Conservation (phyloP, 768 basidiomycete genomes). For the Calocera viscosa region DNA sequence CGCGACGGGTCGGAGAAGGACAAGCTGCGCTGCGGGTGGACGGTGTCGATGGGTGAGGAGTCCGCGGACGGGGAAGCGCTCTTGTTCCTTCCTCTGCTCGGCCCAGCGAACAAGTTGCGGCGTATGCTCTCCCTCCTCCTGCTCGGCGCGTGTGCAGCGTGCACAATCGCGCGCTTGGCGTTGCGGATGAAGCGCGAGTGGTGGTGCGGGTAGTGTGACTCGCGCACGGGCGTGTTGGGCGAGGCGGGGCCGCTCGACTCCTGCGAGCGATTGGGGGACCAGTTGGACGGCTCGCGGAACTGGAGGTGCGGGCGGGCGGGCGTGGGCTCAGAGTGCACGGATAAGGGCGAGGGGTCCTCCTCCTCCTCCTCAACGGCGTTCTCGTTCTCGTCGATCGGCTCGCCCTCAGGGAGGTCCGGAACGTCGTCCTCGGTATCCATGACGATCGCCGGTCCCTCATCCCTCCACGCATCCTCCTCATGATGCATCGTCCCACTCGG, state of each 20-base stretch:
- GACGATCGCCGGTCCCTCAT: too few relatives aligned
- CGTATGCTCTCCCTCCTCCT: background rate
- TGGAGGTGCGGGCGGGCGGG: background rate
- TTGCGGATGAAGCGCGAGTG: background rate
- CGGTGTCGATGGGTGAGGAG: background rate
- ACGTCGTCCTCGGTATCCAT: background rate
- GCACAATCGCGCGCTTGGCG: background rate
- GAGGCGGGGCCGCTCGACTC: background rate
- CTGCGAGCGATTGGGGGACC: background rate
- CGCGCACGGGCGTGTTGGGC: background rate
- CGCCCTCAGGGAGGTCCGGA: background rate
- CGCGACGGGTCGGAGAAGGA: background rate
- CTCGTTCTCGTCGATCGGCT: background rate
- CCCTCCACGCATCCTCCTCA: background rate
- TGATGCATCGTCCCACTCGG: background rate
- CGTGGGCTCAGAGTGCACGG: background rate
- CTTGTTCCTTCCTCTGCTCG: background rate
- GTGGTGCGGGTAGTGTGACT: background rate
- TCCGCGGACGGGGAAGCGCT: background rate
- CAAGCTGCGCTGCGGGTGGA: background rate
- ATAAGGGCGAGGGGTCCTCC: background rate
- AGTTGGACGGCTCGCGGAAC: background rate
- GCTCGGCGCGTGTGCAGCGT: background rate
- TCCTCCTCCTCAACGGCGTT: background rate
- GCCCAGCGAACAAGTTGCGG: background rate